Conservation (phyloP, 306 rosid species). For the Dicorynia guianensis region DNA sequence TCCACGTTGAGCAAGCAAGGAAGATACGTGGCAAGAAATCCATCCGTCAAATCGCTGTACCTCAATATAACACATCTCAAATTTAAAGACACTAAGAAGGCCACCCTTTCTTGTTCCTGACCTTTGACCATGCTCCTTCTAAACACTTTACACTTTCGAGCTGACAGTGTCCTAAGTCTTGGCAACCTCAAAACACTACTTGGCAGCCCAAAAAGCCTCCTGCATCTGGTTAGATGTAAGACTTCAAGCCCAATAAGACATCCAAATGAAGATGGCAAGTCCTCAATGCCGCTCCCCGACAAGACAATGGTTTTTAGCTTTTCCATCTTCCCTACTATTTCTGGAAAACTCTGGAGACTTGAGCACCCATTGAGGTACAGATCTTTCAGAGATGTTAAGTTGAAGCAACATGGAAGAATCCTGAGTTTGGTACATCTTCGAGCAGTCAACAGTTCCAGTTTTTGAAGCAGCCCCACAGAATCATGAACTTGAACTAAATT, state of each 20-base stretch:
- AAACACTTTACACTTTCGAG: not conserved
- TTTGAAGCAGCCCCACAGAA: constrained; percentile 24
- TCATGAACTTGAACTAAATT: constrained; percentile 29
- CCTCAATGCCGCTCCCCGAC: not conserved
- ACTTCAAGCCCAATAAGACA: constrained; percentile 25
- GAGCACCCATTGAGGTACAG: constrained; percentile 10
- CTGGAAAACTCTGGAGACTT: constrained; percentile 9
- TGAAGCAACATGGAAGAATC: not conserved
- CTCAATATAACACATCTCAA: not conserved
- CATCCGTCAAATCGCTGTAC: not conserved
- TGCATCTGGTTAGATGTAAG: constrained; percentile 17
- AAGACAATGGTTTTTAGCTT: not conserved
- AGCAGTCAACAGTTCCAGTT: constrained; percentile 17
- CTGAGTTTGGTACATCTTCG: constrained; percentile 23
- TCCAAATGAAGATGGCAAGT: constrained; percentile 19
- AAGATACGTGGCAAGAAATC: not conserved
- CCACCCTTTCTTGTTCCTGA: constrained; percentile 6
- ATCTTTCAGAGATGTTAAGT: constrained; percentile 8
- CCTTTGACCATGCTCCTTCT: not conserved
- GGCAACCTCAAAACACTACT: constrained; percentile 3
- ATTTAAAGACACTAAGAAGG: not conserved
- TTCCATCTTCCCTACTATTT: not conserved
- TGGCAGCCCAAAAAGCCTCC: constrained; percentile 2
- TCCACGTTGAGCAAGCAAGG: constrained; percentile 1
- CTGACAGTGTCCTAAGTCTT: constrained; percentile 22